Evolutionary conservation across 2,329 filamentous ascomycete genomes (phyloP), one percentile per base, ranked within the genome.

Genomic region (Shiraia sp.): DNA sequence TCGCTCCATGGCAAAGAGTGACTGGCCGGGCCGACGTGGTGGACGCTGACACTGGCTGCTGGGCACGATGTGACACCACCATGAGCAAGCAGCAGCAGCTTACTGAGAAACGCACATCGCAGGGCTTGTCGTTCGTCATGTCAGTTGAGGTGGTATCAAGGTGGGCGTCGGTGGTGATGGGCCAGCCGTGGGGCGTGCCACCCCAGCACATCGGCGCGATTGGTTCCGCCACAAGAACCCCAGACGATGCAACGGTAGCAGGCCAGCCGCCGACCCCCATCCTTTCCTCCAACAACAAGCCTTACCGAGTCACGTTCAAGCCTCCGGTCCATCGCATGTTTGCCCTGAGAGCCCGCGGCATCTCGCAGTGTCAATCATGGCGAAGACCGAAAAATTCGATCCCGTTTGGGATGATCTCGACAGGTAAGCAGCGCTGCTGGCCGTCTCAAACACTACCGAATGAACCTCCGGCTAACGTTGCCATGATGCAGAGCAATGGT

Each of bases 371-470:
- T 75, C 83, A n/a, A 77, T 56, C 54, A 75, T 75, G 72, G 70
- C 54, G 59, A 70, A 74, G 62, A 60, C 58, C 59, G 59, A 63
- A 39, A 69, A 69, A 51, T 62, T 77, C 45, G 73, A 76, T 65
- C 70, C 74, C 52, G 72, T 76, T 46, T 90, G 86, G 86, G 83
- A 88, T 63, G 79, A 88, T 68, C 78, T 88, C 61, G 82, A 89
- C 73, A 86, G 85, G 86, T 89, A 79, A 63, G 82, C 60, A 53
- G 47, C 56, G 57, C 47, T 46, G 52, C 54, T 55, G 32, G 46
- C 51, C 45, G 31, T 44, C 41, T 47, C 38, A 47, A 59, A 63
- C 55, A 56, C 59, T 53, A 55, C 51, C 46, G 41, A 54, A 32
- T 24, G 32, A n/a, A n/a, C n/a, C n/a, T 28, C 45, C 42, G 50